Base-by-base conservation (phyloP, 2,329 filamentous ascomycete genomes). In the Ophiocordyceps sinensis region DNA sequence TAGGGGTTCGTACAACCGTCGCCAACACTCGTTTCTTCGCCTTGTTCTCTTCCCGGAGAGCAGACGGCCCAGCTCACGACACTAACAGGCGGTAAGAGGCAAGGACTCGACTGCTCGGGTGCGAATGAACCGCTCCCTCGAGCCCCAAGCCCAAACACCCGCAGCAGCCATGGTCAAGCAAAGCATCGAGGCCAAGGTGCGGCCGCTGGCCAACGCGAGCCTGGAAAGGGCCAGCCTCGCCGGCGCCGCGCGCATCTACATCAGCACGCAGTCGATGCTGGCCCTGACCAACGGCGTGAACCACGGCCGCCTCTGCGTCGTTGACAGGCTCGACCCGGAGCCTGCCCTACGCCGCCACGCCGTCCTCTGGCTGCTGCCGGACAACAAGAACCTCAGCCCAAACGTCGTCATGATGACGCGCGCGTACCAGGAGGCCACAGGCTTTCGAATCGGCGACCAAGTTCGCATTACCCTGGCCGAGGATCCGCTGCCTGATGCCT, bases 371-470 rank as follows among this genome's bases (percentile, higher is more conserved):
- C 63, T 65, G 1, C 58, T 70, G 14, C 65, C 68, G 2, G 67
- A 70, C 36, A 71, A 70, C 36, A 71, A 79, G 55, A 77, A 79
- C 51, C 65, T 85, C 49, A 73, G 78, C 53, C 76, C 75, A 48
- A 73, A 79, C 46, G 69, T 85, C 43, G 66, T 83, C 39, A 71
- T 88, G 66, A 75, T 85, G 65, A 79, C 84, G 19, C 79, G 84
- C 46, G 68, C 76, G 6, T 75, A 93, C 41, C 80, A 84, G 46
- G 79, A 83, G 30, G 72, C 76, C 7, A 82, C 82, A 49, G 76
- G 75, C 1, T 73, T 94, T 50, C 80, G 81, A 45, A 66, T 91
- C 4, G 78, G 77, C 14, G 82, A 87, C 38, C 72, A 77, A 39
- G 63, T 73, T 29, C 61, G 60, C 29, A 66, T 93, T 38, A 68